Evolutionary conservation across 2,329 filamentous ascomycete genomes (phyloP), one percentile per base, ranked within the genome.

Genomic region (Fusarium metavorans): DNA sequence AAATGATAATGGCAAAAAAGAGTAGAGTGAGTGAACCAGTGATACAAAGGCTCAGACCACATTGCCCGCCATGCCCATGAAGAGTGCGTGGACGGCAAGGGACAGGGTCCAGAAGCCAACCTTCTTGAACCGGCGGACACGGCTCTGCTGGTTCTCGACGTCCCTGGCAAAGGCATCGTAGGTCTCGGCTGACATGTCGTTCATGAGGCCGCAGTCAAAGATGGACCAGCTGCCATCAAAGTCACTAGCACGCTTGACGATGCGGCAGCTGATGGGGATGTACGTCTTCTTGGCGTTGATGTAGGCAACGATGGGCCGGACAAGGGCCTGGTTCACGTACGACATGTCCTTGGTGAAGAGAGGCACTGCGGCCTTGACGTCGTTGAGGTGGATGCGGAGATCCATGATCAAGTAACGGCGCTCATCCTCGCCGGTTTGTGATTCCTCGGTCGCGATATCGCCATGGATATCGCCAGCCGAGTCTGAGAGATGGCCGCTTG

Each of bases 221-320:
- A 97, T 89, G 5, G 95, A 96, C 97, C 97, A 98, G 77, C 93
- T 94, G 37, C 97, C 97, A 82, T 98, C 94, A 80, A 99, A 99
- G 81, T 99, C 97, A 68, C 89, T 89, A 20, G 92, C 89, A 8
- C 92, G 91, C 86, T 99, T 99, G 74, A 98, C 95, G 58, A 99
- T 94, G 70, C 96, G 93, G 84, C 97, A 98, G 77, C 93, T 94
- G 78, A 99, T 95, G 30, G 97, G 97, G 50, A 99, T 98, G 80
- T 98, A 98, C 0, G 96, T 97, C 80, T 92, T 93, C 82, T 95
- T 94, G 48, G 95, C 94, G 83, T 99, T 99, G 84, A 99, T 98
- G 82, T 98, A 99, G 8, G 97, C 97, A 45, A 99, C 95, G 71
- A 99, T 99, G 18, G 97, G 97, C 6, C 97, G 92, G 39, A 98